Evolutionary conservation across 805 yeast genomes (phyloP).

Genomic region (Kazachstania kunashirensis): DNA sequence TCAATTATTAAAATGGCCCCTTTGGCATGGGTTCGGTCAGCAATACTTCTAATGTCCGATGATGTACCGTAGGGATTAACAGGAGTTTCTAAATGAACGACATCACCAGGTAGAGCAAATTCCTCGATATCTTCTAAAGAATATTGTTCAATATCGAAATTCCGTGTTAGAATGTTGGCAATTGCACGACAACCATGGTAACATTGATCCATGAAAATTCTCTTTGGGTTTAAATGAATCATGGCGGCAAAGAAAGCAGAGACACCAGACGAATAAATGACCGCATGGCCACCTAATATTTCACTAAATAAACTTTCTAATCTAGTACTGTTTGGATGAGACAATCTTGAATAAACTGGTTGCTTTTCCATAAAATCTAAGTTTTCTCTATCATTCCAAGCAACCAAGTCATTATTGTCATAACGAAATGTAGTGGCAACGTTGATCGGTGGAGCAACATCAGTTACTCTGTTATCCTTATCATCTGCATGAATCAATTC

Average conservation of each 20-base stretch:
- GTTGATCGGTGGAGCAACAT: constrained; percentile 72
- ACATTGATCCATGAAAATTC: constrained; percentile 64
- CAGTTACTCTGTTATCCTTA: constrained; percentile 42
- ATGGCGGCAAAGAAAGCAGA: constrained; percentile 73
- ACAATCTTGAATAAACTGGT: constrained; percentile 58
- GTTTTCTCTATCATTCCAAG: constrained; percentile 34
- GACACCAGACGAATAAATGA: constrained; percentile 69
- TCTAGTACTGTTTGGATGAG: constrained; percentile 63
- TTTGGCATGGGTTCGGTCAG: constrained; percentile 59
- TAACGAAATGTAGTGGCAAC: constrained; percentile 74
- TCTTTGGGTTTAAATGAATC: constrained; percentile 61
- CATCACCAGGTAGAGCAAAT: constrained; percentile 48
- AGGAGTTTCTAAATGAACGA: constrained; percentile 80
- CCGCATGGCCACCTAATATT: constrained; percentile 54
- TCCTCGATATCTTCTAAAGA: constrained; percentile 43
- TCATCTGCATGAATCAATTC: constrained; percentile 66
- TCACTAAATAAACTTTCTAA: constrained; percentile 56
- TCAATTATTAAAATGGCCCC: constrained; percentile 73
- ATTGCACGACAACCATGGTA: constrained; percentile 82
- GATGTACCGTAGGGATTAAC: constrained; percentile 74
- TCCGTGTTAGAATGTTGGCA: constrained; percentile 50
- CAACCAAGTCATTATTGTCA: constrained; percentile 41
- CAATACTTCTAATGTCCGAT: constrained; percentile 52
- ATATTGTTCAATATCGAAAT: constrained; percentile 45
- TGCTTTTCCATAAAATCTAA: constrained; percentile 27